A percentile compares a stretch with the other conserved stretches of the same genome.
Evolutionary conservation across 129 eudicot genomes (phyloP).

Genomic region (Helichrysum umbraculigerum): DNA sequence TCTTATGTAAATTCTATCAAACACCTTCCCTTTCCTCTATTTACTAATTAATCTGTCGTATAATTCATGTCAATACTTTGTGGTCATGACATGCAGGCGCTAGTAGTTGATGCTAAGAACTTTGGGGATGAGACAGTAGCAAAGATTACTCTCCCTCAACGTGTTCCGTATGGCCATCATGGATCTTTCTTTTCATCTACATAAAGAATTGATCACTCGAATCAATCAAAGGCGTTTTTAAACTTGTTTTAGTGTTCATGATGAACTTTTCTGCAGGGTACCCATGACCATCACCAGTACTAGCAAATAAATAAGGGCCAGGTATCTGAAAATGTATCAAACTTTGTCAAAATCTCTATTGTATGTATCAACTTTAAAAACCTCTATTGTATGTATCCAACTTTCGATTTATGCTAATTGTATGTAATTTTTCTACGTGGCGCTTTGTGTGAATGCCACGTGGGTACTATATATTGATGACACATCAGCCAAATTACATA

Average conservation of each 20-base stretch:
- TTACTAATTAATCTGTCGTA: not conserved
- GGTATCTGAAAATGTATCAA: too few species aligned
- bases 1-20: conserved; percentile 24
- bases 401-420: too few species aligned
- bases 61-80: not conserved
- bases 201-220: not conserved
- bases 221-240: not conserved
- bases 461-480: too few species aligned
- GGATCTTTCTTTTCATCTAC: conserved; percentile 34
- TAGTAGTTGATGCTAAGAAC: conserved; percentile 50
- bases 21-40: too few species aligned
- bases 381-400: too few species aligned
- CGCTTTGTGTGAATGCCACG: too few species aligned
- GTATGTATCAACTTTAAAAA: too few species aligned
- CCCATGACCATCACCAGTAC: too few species aligned
- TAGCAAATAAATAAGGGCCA: too few species aligned
- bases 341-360: too few species aligned
- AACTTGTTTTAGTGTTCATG: not conserved
- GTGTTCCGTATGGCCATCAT: conserved; percentile 61
- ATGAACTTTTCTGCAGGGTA: not conserved
- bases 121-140: conserved; percentile 37
- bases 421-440: too few species aligned
- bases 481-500: too few species aligned
- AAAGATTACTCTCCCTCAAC: conserved; percentile 36
- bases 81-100: conserved; percentile 32